phyloP scores from a whole-genome alignment of 1,284 basidiomycete genomes.

The Marasmius sp. region DNA sequence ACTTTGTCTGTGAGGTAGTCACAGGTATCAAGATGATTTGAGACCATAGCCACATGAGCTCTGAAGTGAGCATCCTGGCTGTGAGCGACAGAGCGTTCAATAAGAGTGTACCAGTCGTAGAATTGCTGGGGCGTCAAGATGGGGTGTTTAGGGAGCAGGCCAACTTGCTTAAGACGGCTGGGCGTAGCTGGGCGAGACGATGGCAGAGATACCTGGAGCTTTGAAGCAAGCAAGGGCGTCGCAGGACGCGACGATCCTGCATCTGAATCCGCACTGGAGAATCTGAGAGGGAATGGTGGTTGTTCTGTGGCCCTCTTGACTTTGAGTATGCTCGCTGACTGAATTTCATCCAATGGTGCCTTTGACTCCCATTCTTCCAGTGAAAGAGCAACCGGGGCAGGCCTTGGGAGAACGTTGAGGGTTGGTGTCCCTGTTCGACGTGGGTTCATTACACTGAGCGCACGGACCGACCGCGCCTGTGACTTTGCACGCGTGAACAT shows the following conservation, averaged over 20 bases:
- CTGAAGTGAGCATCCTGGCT: conserved; percentile 90
- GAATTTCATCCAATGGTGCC: conserved; percentile 71
- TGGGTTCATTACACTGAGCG: background rate
- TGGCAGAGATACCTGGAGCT: conserved; percentile 19
- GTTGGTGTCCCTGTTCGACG: background rate
- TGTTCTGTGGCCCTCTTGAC: conserved; percentile 67
- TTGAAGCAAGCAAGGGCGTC: conserved; percentile 16
- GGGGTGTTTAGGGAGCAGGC: conserved; percentile 66
- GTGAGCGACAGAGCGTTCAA: conserved; percentile 86
- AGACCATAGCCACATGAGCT: conserved; percentile 74
- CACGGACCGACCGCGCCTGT: background rate
- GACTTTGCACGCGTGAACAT: background rate
- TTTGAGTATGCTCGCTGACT: conserved; percentile 63
- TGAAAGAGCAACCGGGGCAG: background rate
- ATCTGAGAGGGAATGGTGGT: conserved; percentile 50
- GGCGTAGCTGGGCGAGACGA: conserved; percentile 43
- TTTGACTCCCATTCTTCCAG: conserved; percentile 89
- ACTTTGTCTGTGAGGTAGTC: conserved; percentile 70
- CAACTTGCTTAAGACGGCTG: conserved; percentile 28
- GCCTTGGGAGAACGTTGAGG: background rate
- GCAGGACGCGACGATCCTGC: conserved; percentile 23
- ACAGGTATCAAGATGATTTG: conserved; percentile 74
- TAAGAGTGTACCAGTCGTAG: conserved; percentile 89
- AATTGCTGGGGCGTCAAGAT: conserved; percentile 90
- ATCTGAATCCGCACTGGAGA: background rate